Conservation (phyloP, 1,284 basidiomycete species). For the Cryptococcus floricola region DNA sequence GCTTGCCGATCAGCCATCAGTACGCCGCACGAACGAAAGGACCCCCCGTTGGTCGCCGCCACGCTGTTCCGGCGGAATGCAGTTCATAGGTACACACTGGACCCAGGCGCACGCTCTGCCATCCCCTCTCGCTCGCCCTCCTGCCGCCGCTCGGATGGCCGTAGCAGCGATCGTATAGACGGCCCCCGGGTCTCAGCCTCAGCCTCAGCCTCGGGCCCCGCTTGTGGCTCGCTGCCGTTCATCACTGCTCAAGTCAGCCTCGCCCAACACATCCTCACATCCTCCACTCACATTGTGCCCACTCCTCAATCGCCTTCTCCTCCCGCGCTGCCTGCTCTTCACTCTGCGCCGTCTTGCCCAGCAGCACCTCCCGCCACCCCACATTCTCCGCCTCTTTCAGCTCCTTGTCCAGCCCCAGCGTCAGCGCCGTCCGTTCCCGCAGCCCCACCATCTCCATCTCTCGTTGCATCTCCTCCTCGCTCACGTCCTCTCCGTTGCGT, state of each 20-base stretch:
- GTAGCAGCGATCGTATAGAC: background rate
- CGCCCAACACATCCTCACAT: no score
- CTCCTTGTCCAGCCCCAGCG: constrained; percentile 8
- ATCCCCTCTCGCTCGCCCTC: background rate
- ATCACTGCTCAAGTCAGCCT: no score
- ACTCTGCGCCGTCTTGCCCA: constrained; percentile 29
- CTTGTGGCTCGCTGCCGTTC: no score
- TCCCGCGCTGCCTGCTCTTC: constrained; percentile 20
- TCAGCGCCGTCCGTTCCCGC: constrained; percentile 28
- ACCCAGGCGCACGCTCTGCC: background rate
- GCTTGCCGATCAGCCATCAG: no score
- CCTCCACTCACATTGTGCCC: constrained; percentile 23
- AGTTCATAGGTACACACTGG: constrained; percentile 1
- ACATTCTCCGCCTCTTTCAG: constrained; percentile 31
- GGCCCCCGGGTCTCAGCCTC: no score
- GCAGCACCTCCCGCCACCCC: constrained; percentile 41
- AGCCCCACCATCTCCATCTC: constrained; percentile 49
- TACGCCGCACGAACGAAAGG: no score
- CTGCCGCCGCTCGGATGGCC: background rate
- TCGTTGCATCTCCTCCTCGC: constrained; percentile 37
- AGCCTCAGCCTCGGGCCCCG: no score
- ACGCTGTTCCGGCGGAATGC: background rate
- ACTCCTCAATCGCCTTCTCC: constrained; percentile 19
- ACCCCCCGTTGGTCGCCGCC: no score
- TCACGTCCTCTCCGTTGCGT: constrained; percentile 18